phyloP scores from a whole-genome alignment of 164 flowering plant species.

The Platanus orientalis region DNA sequence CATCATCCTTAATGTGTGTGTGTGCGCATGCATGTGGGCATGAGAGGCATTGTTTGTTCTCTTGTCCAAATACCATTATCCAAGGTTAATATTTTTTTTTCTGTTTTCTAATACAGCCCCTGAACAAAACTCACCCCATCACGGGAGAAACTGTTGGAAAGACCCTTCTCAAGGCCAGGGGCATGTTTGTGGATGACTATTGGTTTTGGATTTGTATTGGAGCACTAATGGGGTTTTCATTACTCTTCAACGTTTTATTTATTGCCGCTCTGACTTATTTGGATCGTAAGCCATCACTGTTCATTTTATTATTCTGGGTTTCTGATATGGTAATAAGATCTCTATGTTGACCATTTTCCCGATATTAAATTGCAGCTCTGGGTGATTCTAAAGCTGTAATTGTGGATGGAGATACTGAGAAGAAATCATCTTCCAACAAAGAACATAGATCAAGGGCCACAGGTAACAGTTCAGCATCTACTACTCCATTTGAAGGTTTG shows the following conservation, averaged over 20 bases:
- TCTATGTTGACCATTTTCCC: neutral
- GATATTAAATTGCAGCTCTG: constrained; percentile 24
- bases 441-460: constrained; percentile 1
- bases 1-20: too few relatives aligned
- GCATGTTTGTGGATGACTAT: constrained; percentile 38
- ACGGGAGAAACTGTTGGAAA: constrained; percentile 44
- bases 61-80: neutral
- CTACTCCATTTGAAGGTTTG: constrained; percentile 17
- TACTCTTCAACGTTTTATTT: constrained; percentile 50
- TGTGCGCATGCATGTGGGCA: too few relatives aligned
- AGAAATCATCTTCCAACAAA: constrained; percentile 9
- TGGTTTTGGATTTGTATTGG: constrained; percentile 62
- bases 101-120: constrained; percentile 32
- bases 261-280: constrained; percentile 45
- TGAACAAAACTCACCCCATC: constrained; percentile 28
- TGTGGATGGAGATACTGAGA: constrained; percentile 21
- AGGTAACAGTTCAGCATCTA: constrained; percentile 16
- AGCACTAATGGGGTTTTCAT: constrained; percentile 44
- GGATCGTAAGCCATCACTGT: constrained; percentile 33
- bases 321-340: neutral
- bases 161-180: constrained; percentile 41
- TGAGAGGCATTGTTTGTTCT: neutral
- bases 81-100: too few relatives aligned
- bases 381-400: constrained; percentile 31
- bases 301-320: neutral